Evolutionary conservation across 106 monocot genomes (phyloP).

Genomic region (Dioscorea dumetorum): DNA sequence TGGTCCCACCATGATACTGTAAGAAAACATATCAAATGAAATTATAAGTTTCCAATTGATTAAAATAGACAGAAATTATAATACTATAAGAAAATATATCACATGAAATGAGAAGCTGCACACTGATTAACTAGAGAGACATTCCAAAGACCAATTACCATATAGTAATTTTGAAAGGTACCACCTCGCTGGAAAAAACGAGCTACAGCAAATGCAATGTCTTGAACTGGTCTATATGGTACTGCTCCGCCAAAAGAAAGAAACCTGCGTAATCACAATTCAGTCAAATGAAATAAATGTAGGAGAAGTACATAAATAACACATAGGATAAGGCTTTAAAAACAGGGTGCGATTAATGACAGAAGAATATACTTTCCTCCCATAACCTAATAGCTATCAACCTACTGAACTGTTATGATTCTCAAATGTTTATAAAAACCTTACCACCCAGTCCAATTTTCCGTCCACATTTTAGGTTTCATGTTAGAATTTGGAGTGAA

Average conservation of each 20-base stretch:
- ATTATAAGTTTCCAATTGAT: background rate
- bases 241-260: conserved; percentile 66
- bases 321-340: background rate
- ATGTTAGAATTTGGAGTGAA: conserved; percentile 82
- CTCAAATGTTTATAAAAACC: background rate
- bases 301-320: background rate
- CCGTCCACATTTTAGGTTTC: conserved; percentile 98
- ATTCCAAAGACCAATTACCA: conserved; percentile 35
- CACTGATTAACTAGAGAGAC: background rate
- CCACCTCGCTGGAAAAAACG: conserved; percentile 95
- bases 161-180: conserved; percentile 98
- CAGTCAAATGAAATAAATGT: background rate
- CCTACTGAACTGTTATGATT: too few species aligned
- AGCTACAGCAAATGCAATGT: conserved; percentile 93
- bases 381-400: too few species aligned
- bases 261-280: conserved; percentile 38
- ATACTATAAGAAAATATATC: conserved; percentile 36
- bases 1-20: conserved; percentile 97
- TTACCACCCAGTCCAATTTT: conserved; percentile 95
- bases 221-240: conserved; percentile 87
- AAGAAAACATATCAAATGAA: background rate
- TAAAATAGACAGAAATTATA: conserved; percentile 15
- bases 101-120: background rate
- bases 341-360: too few species aligned
- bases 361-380: too few species aligned